Base-by-base conservation (phyloP, 345 rosid genomes). In the Pistacia vera region DNA sequence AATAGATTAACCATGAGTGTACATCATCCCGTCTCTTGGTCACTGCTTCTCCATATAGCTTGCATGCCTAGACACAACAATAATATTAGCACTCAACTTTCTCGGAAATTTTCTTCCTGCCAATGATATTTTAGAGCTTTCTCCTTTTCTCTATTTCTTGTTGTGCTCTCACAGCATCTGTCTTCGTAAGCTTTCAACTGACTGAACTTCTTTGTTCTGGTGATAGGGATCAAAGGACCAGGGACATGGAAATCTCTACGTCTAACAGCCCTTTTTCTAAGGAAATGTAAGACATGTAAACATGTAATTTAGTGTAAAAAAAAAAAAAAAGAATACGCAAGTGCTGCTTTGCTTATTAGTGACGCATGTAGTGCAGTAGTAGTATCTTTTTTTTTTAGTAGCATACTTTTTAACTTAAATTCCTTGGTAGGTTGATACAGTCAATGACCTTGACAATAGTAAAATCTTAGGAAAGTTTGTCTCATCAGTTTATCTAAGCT, bases 221-320 rank as follows among this genome's bases (percentile, higher is more conserved):
- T 41, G 52, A 71, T 35, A 77, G 80, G 83, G 75, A 71, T 68
- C 33, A 16, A 54, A 68, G 67, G 64, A 48, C 52, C 60, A 51
- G 56, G 48, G 55, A 67, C 81, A 59, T 49, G 71, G 20, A 25
- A 62, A 17, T 71, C 70, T 68, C 68, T 74, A 66, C 75, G 73
- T 63, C 51, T 46, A 70, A 78, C 48, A 4, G 58, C 66, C 25
- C 16, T 51, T 68, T 49, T 68, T 71, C 17, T 20, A 68, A 63
- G 76, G 74, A 56, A 25, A 46, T 20, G 38, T 25, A 49, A 35
- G 52, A 62, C 20, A 55, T 58, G 61, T 22, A 66, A 70, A 55
- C 33, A 72, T n/a, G 16, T 54, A 49, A n/a, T 70, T 63, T 77
- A 44, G 63, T 68, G 56, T 73, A 48, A 49, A 35, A 49, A 3